These are phyloP conservation scores for Usnea hakonensis DNA, from an alignment of 495 filamentous ascomycete species.

Conservation along the genomic window DNA sequence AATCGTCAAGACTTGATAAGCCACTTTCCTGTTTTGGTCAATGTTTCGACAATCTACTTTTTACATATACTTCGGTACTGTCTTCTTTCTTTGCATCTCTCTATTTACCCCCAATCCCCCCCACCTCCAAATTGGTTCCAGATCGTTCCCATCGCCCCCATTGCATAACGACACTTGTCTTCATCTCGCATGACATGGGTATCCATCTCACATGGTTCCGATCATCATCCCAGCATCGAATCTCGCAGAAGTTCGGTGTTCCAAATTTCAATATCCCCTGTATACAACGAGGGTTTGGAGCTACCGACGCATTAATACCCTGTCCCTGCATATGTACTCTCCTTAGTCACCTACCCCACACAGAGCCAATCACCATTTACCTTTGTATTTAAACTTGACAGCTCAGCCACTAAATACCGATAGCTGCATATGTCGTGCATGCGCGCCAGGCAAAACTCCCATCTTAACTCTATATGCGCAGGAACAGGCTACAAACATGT, in stretches of 20 bases:
- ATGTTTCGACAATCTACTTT: background rate
- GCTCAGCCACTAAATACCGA: background rate
- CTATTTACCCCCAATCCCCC: no score
- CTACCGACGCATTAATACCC: background rate
- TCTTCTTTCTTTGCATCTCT: background rate
- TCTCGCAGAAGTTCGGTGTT: background rate
- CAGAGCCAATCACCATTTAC: background rate
- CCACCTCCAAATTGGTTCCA: background rate
- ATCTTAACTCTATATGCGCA: background rate
- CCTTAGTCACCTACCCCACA: background rate
- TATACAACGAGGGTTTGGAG: no score
- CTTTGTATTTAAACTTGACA: background rate
- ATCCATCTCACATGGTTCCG: background rate
- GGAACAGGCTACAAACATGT: background rate
- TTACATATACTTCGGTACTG: no score
- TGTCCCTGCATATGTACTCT: constrained; percentile 1
- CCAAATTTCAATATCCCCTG: background rate
- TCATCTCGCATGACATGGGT: background rate
- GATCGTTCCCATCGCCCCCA: background rate
- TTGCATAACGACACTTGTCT: background rate
- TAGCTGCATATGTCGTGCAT: background rate
- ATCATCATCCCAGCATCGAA: background rate
- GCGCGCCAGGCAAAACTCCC: background rate
- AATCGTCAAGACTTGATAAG: background rate
- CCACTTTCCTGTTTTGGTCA: background rate